Evolutionary conservation across 306 rosid species (phyloP).

Genomic region (Betula pendula): DNA sequence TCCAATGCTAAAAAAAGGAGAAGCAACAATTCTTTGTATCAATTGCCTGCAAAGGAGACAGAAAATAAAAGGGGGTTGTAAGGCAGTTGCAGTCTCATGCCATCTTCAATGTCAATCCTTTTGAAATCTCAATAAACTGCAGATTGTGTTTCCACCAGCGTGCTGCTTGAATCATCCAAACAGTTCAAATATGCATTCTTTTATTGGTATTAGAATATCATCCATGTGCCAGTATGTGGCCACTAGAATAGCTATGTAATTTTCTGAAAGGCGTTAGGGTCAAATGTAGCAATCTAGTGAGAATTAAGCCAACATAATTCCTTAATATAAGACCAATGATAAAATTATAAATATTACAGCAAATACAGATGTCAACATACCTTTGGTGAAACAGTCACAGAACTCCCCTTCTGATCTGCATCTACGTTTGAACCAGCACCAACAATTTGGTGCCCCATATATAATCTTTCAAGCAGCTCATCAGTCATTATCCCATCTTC

Average conservation of each 20-base stretch:
- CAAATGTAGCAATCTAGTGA: not conserved
- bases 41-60: not conserved
- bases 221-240: not conserved
- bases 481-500: slow-evolving; percentile 87
- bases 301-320: slow-evolving; percentile 8
- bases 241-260: not conserved
- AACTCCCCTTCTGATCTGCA: slow-evolving; percentile 26
- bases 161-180: not conserved
- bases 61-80: not conserved
- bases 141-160: not conserved
- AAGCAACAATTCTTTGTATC: not conserved
- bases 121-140: not conserved
- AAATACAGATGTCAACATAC: slow-evolving; percentile 34
- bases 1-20: not conserved
- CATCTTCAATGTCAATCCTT: not conserved
- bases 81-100: not conserved
- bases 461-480: slow-evolving; percentile 71
- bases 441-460: slow-evolving; percentile 30
- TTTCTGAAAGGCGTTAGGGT: not conserved
- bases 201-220: not conserved
- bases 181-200: not conserved
- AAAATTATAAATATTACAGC: not conserved
- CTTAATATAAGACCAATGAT: not conserved
- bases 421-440: slow-evolving; percentile 28
- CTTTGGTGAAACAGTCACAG: slow-evolving; percentile 32